Percentiles rank a stretch among this genome's conserved stretches.
These are phyloP conservation scores for Pezicula radicicola DNA, from an alignment of 2,329 filamentous ascomycete genomes.

Conservation along the genomic window DNA sequence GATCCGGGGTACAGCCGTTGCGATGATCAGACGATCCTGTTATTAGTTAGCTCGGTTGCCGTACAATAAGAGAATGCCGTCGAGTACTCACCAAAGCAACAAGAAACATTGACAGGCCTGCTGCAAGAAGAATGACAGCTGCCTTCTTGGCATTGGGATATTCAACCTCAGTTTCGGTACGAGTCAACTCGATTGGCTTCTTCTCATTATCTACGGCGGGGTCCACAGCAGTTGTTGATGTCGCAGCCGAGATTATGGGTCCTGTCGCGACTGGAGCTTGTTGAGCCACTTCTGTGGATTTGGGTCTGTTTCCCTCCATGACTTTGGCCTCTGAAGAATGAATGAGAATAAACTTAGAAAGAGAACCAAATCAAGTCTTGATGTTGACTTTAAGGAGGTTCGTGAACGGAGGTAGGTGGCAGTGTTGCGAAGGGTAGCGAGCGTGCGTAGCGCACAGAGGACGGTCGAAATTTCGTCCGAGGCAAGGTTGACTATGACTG, in stretches of 20 bases:
- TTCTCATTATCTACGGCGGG: not conserved
- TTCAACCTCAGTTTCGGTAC: not conserved
- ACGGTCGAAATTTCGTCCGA: too few species aligned
- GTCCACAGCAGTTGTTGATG: not conserved
- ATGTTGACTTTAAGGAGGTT: too few species aligned
- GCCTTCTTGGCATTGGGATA: constrained; percentile 2
- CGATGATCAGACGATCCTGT: not conserved
- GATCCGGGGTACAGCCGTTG: not conserved
- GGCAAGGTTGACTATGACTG: too few species aligned
- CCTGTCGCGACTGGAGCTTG: too few species aligned
- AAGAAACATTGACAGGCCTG: constrained; percentile 1
- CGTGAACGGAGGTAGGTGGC: too few species aligned
- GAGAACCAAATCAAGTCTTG: too few species aligned
- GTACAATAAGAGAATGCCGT: not conserved
- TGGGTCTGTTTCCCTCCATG: too few species aligned
- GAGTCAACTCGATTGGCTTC: not conserved
- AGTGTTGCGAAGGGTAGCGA: too few species aligned
- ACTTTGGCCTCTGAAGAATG: too few species aligned
- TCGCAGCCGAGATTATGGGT: not conserved
- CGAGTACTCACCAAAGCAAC: constrained; percentile 2
- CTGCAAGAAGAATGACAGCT: not conserved
- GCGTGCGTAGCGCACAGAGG: too few species aligned
- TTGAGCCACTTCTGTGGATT: not conserved
- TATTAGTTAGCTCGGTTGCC: not conserved
- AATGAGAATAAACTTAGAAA: too few species aligned